Evolutionary conservation across 2,329 filamentous ascomycete species (phyloP), one percentile per base, ranked within the genome.

Genomic region (Tolypocladium amazonense): DNA sequence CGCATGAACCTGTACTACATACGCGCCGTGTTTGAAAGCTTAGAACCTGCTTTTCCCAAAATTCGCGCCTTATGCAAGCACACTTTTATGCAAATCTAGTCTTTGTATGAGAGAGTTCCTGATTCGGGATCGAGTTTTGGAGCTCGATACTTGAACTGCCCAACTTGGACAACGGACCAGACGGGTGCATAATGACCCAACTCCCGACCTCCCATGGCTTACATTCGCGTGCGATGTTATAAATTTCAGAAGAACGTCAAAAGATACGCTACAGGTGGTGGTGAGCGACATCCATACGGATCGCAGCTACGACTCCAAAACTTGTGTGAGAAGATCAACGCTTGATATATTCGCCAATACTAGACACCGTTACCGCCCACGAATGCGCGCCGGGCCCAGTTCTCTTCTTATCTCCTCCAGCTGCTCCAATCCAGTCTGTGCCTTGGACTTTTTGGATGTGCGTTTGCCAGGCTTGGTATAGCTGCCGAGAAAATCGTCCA

Each of bases 401-500:
- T 86, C 90, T 64, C 83, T 82, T 58, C 94, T 81, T 57, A 99
- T 88, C 75, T 97, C 93, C 65, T 97, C 94, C 62, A 97, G 78
- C 77, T 97, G 90, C 73, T 90, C 87, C 64, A 97, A 80, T 0
- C 94, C 94, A 61, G 83, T 89, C 71, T 89, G 88, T 64, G 88
- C 86, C 70, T 88, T 90, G 23, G 88, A 88, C 75, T 92, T 91
- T 77, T 92, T 93, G 25, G 91, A 83, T 14, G 81, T 78, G 71
- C 86, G 87, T 76, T 91, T 92, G 2, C 88, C 88, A 30, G 81
- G 81, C 74, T 85, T 87, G 12, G 84, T 84, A 70, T 90, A 88
- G 39, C 80, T 86, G 11, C 86, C 89, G 33, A 97, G 76, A 75
- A 99, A 99, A 60, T 96, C 92, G 70, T 97, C 93, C 80, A 99